These are phyloP conservation scores for Xerocomus potaroensis DNA, from an alignment of 768 basidiomycete species.

Conservation along the genomic window DNA sequence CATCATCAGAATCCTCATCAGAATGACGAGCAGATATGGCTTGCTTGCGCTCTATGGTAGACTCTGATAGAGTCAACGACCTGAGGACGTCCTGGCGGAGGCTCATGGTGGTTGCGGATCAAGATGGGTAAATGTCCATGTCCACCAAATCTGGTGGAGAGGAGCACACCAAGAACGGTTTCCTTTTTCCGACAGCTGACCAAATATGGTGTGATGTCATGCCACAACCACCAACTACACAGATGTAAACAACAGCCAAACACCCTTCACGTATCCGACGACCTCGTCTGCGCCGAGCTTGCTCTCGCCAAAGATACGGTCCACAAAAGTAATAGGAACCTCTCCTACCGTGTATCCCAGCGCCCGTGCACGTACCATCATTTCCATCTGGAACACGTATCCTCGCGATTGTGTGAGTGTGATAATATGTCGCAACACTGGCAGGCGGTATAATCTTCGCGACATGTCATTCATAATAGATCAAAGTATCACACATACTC, in stretches of 20 bases:
- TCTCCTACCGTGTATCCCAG: constrained; percentile 86
- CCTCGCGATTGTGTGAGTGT: constrained; percentile 81
- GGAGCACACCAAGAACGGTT: neutral
- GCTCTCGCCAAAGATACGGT: constrained; percentile 90
- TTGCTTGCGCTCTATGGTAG: constrained; percentile 27
- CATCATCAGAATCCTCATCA: constrained; percentile 59
- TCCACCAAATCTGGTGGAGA: neutral
- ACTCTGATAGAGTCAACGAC: constrained; percentile 41
- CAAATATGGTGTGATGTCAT: constrained; percentile 25
- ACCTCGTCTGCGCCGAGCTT: constrained; percentile 88
- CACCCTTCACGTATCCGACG: constrained; percentile 82
- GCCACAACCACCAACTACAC: constrained; percentile 40
- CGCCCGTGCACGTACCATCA: constrained; percentile 87
- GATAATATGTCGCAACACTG: constrained; percentile 79
- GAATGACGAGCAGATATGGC: constrained; percentile 4
- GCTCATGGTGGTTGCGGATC: constrained; percentile 45
- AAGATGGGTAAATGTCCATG: neutral
- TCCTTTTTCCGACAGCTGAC: constrained; percentile 16
- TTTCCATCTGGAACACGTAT: constrained; percentile 98
- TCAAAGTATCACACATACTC: constrained; percentile 17
- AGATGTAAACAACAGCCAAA: constrained; percentile 72
- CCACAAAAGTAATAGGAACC: constrained; percentile 92
- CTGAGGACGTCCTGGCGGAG: constrained; percentile 68
- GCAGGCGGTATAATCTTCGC: constrained; percentile 66
- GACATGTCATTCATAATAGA: neutral